A percentile compares a stretch with the other conserved stretches of the same genome.
Conservation (phyloP, 371 early-diverging fungal species). For the Mucor circinelloides region DNA sequence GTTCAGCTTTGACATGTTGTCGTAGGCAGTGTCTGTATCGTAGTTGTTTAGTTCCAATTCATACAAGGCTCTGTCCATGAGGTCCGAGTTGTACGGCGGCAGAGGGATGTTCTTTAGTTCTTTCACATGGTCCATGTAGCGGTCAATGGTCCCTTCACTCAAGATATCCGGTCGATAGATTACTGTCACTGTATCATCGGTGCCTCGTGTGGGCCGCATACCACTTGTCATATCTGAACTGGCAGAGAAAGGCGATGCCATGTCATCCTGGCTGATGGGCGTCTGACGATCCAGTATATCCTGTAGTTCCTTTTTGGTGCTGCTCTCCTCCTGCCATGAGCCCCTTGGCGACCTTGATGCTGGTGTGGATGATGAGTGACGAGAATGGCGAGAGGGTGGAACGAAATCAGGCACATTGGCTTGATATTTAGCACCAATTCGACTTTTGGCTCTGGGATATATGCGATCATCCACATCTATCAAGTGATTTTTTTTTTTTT, state of each 20-base stretch:
- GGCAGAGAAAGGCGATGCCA: neutral
- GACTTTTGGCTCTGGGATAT: conserved; percentile 79
- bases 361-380: neutral
- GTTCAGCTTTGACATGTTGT: conserved; percentile 49
- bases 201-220: conserved; percentile 41
- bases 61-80: conserved; percentile 65
- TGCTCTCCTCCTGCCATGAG: neutral
- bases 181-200: conserved; percentile 50
- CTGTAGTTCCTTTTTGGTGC: neutral
- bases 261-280: neutral
- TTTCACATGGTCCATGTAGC: conserved; percentile 52
- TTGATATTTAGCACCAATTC: conserved; percentile 81
- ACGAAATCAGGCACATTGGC: conserved; percentile 66
- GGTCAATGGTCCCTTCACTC: conserved; percentile 37
- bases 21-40: conserved; percentile 60
- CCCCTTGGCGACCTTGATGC: neutral
- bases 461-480: conserved; percentile 74
- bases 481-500: neutral
- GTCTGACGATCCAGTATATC: neutral
- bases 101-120: conserved; percentile 42
- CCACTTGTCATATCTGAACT: neutral
- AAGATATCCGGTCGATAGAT: conserved; percentile 28
- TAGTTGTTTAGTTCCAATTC: conserved; percentile 59
- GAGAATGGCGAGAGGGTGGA: neutral
- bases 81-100: conserved; percentile 51